Evolutionary conservation across 441 rosid species (phyloP), one percentile per base, ranked within the genome.

Genomic region (California macrophylla): DNA sequence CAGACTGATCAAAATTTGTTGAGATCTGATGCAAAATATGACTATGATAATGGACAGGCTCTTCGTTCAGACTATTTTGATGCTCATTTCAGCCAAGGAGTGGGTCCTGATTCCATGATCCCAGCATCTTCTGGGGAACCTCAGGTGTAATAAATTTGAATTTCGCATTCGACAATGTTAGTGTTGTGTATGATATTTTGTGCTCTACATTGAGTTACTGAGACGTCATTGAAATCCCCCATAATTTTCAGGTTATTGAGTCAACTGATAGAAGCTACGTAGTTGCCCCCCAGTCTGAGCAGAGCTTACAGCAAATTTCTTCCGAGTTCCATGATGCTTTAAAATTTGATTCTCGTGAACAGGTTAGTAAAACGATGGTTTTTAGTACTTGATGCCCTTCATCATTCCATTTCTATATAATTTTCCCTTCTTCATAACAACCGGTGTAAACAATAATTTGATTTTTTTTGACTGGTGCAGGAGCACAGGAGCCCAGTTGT

Each of bases 41-140:
- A 80, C 68, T 82, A 84, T 74, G 89, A 86, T 69, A 82, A 80
- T 78, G 91, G 91, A 62, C 93, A 87, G 71, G 77, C 76, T 24
- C 78, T 77, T 81, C 86, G 20, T 71, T 79, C 89, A 71, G 86
- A 80, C 58, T 85, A 81, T 82, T 72, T 75, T 21, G 86, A 85
- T 79, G 82, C 77, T 67, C 87, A 85, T 69, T 74, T 63, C 34
- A 85, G 79, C 72, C 81, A 79, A 74, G 89, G 72, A 67, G 56
- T 82, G 58, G 82, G 76, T 58, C 84, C 81, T 30, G 79, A 84
- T 77, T 68, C 91, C 73, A 76, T 69, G 24, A 82, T 79, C 61
- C 76, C 84, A 68, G 77, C 82, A 23, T 77, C 89, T 40, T 40
- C 83, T 66, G 86, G 75, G 75, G 88, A 80, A 78, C 75, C 83